Evolutionary conservation across 805 yeast genomes (phyloP), one percentile per base, ranked within the genome.

Genomic region (Candida krabiensis): DNA sequence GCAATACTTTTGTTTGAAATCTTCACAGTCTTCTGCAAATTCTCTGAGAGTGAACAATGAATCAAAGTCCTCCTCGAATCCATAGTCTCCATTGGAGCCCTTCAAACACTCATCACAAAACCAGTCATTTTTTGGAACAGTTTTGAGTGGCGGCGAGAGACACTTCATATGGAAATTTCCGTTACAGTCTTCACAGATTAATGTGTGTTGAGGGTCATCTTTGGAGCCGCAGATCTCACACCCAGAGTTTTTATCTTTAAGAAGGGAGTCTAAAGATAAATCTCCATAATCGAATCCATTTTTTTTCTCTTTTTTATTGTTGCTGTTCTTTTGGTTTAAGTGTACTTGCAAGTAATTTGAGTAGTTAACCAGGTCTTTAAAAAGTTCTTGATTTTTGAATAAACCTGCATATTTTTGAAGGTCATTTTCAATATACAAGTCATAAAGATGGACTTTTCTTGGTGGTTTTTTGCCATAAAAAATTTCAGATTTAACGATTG

Each of bases 21-120:
- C 64, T 23, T 64, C 59, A 45, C 87, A 81, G 43, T 75, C 64
- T 4, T 71, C 58, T 46, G 75, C 71, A 58, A 89, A 90, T 40
- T 83, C 80, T 0, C 65, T 59, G 12, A 64, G 38, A 7, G 64
- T 59, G 46, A 54, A 64, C 5, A 86, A 61, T 0, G 82, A 67
- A 53, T 83, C 62, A 40, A 56, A 56, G 37, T 64, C 69, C 47
- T 85, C 93, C 46, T 84, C 90, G 58, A 91, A 90, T 0, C 95
- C 96, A 54, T 87, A 90, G 46, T 80, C 89, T 1, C 93, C 91
- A 28, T 86, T 83, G 0, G 64, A 56, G 0, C 96, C 96, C 11
- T 84, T 69, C n/a, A 90, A 66, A 60, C 98, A 90, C 40, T 74
- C 75, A 34, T 83, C 83, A 59, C 98, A 90, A 54, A 73, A 82